Evolutionary conservation across 805 yeast genomes (phyloP).

Genomic region (Candida khao-thaluensis): DNA sequence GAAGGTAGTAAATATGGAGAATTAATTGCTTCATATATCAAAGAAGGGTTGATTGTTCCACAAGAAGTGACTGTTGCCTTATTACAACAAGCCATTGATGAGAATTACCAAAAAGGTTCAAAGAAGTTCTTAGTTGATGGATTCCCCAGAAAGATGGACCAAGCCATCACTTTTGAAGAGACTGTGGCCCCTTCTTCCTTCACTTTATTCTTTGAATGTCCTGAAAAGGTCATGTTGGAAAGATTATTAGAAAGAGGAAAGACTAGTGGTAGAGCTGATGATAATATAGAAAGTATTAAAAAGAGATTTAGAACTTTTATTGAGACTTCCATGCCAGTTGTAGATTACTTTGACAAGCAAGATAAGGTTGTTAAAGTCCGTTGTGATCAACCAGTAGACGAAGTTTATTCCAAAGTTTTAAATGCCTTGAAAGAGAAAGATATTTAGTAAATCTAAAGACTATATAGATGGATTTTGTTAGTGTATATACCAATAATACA

Average conservation of each 20-base stretch:
- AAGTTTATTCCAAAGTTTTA: conserved; percentile 69
- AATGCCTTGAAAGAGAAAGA: conserved; percentile 52
- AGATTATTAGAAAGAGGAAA: conserved; percentile 89
- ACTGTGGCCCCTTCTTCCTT: conserved; percentile 66
- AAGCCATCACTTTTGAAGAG: conserved; percentile 89
- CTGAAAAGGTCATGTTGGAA: conserved; percentile 76
- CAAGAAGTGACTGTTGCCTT: conserved; percentile 86
- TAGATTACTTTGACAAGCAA: conserved; percentile 73
- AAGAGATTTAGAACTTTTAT: conserved; percentile 85
- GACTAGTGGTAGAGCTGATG: conserved; percentile 93
- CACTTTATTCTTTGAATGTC: conserved; percentile 77
- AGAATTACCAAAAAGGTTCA: conserved; percentile 46
- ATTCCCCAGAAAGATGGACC: conserved; percentile 98
- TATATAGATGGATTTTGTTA: too few relatives aligned
- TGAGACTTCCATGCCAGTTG: conserved; percentile 92
- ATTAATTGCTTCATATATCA: conserved; percentile 77
- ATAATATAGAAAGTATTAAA: conserved; percentile 84
- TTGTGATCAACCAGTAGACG: conserved; percentile 80
- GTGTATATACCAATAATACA: conserved; percentile 5
- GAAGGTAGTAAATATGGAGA: conserved; percentile 82
- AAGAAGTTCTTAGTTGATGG: conserved; percentile 86
- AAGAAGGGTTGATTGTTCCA: conserved; percentile 90
- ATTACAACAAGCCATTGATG: conserved; percentile 74
- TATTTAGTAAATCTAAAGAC: conserved; percentile 21
- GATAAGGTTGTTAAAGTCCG: conserved; percentile 72